phyloP scores from a whole-genome alignment of 805 yeast genomes.

The Kodamaea hsintzibuensis region DNA sequence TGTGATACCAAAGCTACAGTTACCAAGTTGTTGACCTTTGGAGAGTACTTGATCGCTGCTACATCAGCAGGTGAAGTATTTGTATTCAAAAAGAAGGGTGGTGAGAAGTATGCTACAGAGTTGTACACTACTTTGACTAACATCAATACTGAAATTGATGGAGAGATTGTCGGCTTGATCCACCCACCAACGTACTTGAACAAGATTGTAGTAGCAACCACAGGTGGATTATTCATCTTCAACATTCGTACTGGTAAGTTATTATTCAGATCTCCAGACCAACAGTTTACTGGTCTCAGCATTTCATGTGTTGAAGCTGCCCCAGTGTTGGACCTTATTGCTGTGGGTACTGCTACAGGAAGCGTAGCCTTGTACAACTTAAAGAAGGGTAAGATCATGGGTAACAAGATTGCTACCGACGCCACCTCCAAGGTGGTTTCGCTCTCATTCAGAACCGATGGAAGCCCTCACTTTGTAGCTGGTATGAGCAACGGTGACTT shows the following conservation, averaged over 20 bases:
- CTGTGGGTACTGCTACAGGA: conserved; percentile 74
- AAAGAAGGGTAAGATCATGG: conserved; percentile 57
- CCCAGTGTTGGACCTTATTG: conserved; percentile 84
- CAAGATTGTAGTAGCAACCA: conserved; percentile 83
- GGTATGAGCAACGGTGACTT: conserved; percentile 81
- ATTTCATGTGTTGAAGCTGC: conserved; percentile 76
- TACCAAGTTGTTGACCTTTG: conserved; percentile 62
- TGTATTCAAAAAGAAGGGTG: conserved; percentile 53
- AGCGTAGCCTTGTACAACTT: conserved; percentile 65
- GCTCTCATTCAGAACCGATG: conserved; percentile 89
- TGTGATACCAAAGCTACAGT: conserved; percentile 40
- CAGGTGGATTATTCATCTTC: conserved; percentile 56
- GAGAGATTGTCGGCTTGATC: conserved; percentile 63
- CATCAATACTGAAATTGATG: conserved; percentile 58
- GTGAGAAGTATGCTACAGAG: conserved; percentile 55
- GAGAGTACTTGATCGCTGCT: conserved; percentile 70
- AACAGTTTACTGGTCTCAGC: conserved; percentile 44
- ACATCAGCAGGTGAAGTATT: conserved; percentile 42
- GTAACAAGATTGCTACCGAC: conserved; percentile 48
- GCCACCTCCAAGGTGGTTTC: conserved; percentile 50
- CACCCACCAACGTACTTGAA: conserved; percentile 94
- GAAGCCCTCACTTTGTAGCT: conserved; percentile 76
- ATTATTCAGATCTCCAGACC: conserved; percentile 51
- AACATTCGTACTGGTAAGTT: conserved; percentile 79
- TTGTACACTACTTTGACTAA: conserved; percentile 63